Evolutionary conservation across 306 rosid species (phyloP).

Genomic region (Astragalus membranaceus): DNA sequence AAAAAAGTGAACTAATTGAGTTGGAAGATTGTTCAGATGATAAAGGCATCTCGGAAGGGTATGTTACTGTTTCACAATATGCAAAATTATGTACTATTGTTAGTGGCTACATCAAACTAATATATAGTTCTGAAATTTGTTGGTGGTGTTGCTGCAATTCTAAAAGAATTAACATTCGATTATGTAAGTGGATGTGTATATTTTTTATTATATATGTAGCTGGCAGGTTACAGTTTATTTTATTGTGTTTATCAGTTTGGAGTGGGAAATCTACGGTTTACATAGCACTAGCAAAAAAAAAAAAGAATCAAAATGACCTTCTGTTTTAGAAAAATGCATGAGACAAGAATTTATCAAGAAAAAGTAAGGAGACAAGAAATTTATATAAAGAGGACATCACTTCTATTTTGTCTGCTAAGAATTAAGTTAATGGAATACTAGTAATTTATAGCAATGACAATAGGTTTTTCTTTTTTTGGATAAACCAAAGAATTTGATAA

Average conservation of each 20-base stretch:
- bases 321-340: conserved; percentile 8
- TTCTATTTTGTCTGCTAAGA: conserved; percentile 4
- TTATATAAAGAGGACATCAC: background rate
- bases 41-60: background rate
- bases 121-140: background rate
- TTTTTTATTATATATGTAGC: background rate
- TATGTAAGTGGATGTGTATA: background rate
- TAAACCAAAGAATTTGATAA: background rate
- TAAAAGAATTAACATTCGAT: background rate
- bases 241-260: background rate
- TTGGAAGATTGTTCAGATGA: background rate
- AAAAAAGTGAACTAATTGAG: too few relatives aligned
- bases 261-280: conserved; percentile 18
- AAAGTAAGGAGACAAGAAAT: conserved; percentile 22
- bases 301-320: conserved; percentile 6
- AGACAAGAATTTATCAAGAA: conserved; percentile 13
- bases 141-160: background rate
- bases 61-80: too few relatives aligned
- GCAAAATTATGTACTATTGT: background rate
- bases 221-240: background rate
- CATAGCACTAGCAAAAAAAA: background rate
- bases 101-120: too few relatives aligned
- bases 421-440: background rate
- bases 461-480: background rate
- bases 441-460: background rate